A percentile compares a stretch with the other conserved stretches of the same genome.
These are phyloP conservation scores for Neurospora sp. DNA, from an alignment of 495 filamentous ascomycete species.

Conservation along the genomic window DNA sequence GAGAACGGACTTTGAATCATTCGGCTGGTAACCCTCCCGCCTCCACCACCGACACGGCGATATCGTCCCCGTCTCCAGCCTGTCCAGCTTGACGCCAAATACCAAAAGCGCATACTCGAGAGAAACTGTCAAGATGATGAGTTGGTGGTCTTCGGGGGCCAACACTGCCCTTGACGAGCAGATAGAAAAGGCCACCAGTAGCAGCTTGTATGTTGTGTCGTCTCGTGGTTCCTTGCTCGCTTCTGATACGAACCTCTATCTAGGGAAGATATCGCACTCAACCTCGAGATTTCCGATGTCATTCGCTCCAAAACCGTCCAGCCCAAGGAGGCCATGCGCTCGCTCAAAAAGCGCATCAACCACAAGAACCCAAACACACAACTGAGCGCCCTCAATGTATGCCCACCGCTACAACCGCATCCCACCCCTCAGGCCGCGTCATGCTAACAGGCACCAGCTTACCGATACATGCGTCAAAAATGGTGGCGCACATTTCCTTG, in stretches of 20 bases:
- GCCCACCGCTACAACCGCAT: constrained; percentile 5
- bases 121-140: constrained; percentile 50
- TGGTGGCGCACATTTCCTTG: constrained; percentile 89
- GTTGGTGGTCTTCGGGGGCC: constrained; percentile 75
- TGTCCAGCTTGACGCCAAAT: constrained; percentile 2
- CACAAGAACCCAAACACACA: constrained; percentile 96
- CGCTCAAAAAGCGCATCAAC: constrained; percentile 83
- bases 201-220: constrained; percentile 59
- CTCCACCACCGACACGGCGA: neutral
- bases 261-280: constrained; percentile 92
- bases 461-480: constrained; percentile 99
- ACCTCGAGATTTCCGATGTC: constrained; percentile 92
- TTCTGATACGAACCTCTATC: constrained; percentile 6
- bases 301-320: constrained; percentile 95
- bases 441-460: constrained; percentile 35
- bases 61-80: neutral
- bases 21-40: neutral
- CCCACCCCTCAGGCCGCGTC: constrained; percentile 4
- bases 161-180: constrained; percentile 88
- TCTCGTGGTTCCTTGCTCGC: neutral
- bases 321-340: constrained; percentile 94
- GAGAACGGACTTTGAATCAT: neutral
- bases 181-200: constrained; percentile 86
- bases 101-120: neutral
- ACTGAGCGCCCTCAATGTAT: constrained; percentile 80